phyloP scores from a whole-genome alignment of 306 rosid species.

The Adenanthera pavonina region DNA sequence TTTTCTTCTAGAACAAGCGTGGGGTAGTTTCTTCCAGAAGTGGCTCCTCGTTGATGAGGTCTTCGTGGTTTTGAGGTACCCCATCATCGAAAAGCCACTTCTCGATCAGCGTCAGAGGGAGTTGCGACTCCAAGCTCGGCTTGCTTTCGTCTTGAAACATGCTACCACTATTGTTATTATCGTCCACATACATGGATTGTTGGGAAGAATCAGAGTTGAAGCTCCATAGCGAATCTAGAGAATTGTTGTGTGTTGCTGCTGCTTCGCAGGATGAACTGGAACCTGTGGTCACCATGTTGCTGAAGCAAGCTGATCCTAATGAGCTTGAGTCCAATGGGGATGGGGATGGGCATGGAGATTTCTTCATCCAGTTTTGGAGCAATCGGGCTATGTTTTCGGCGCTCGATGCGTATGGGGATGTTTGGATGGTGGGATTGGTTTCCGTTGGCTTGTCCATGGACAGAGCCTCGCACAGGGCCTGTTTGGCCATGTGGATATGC shows the following conservation, averaged over 20 bases:
- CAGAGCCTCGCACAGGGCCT: slow-evolving; percentile 82
- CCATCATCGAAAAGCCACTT: slow-evolving; percentile 88
- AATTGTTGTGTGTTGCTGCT: background rate
- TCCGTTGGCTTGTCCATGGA: slow-evolving; percentile 60
- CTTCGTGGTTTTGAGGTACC: slow-evolving; percentile 57
- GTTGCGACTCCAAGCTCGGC: slow-evolving; percentile 40
- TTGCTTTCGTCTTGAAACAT: slow-evolving; percentile 51
- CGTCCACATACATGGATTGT: slow-evolving; percentile 44
- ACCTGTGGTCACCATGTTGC: background rate
- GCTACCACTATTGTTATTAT: slow-evolving; percentile 15
- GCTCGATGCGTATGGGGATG: slow-evolving; percentile 72
- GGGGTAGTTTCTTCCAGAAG: slow-evolving; percentile 43
- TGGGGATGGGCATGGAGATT: slow-evolving; percentile 35
- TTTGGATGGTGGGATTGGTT: background rate
- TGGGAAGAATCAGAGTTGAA: slow-evolving; percentile 51
- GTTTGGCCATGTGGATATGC: slow-evolving; percentile 84
- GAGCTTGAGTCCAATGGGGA: too few relatives aligned
- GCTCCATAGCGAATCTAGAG: slow-evolving; percentile 57
- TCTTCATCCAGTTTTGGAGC: slow-evolving; percentile 78
- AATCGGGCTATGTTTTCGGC: slow-evolving; percentile 73
- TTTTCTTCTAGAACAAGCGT: slow-evolving; percentile 50
- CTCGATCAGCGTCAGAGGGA: slow-evolving; percentile 77
- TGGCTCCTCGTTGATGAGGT: slow-evolving; percentile 57
- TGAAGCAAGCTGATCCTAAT: background rate
- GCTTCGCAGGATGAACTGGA: background rate